Base-by-base conservation (phyloP, 805 yeast genomes). In the Ogataea siamensis region DNA sequence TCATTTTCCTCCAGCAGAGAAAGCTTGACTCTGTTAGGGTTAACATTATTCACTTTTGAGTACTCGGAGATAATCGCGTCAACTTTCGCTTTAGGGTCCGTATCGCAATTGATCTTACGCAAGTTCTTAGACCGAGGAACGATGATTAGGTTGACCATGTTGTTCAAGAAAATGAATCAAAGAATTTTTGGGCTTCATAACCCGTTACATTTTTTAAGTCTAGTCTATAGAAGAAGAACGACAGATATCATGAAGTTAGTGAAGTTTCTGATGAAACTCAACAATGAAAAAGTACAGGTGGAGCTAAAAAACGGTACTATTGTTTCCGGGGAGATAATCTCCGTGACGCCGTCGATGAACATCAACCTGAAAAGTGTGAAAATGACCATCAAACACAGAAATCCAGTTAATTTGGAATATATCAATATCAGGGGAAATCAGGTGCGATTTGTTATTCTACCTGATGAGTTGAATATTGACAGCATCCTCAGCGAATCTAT, bases 271-370 rank as follows among this genome's bases (percentile, higher is more conserved):
- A 86, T 86, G 86, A 88, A 87, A 54, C 67, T 91, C 54, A 76
- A 82, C 25, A 80, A 83, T 40, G 97, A 88, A 63, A 80, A 87
- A 34, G 91, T 91, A 2, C 88, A 91, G 36, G 84, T 89, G 13
- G 98, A 89, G 59, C 68, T 91, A 54, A 91, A 89, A 60, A 87
- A 91, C 62, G 97, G 97, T 26, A 85, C 91, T 4, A 73, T 86
- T 5, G 76, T 91, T 5, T 76, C 84, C 52, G 98, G 98, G 0
- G 85, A 89, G 10, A 68, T 91, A 17, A 77, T 83, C 27, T 77
- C 88, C 5, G 95, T 93, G 27, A 72, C 95, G 3, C 96, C 96
- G 18, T 75, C 84, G 46, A 89, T 89, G 98, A 89, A 89, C 62
- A 79, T 89, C 30, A 78, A 87, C 4, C 62, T 89, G 45, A 79